A percentile compares a stretch with the other conserved stretches of the same genome.
Conservation (phyloP, 345 rosid species). For the Clausena lansium region DNA sequence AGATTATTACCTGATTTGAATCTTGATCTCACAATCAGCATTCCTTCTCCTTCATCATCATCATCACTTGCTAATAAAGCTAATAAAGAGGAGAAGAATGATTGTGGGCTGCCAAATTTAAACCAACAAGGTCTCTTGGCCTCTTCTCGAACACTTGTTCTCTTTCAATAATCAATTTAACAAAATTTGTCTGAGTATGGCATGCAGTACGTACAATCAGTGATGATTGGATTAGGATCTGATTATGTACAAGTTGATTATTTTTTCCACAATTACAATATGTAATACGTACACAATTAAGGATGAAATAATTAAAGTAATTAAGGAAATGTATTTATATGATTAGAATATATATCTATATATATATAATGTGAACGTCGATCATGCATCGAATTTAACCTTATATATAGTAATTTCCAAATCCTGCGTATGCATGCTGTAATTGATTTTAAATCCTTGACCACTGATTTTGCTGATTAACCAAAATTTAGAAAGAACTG, state of each 20-base stretch:
- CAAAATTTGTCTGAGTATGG: too few relatives aligned
- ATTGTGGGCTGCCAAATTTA: neutral
- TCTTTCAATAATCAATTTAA: conserved; percentile 12
- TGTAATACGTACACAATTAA: neutral
- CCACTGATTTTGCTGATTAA: too few relatives aligned
- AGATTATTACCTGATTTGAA: conserved; percentile 45
- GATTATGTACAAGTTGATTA: neutral
- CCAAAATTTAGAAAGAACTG: too few relatives aligned
- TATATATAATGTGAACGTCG: too few relatives aligned
- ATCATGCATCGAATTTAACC: too few relatives aligned
- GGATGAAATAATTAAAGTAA: neutral
- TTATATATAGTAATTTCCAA: too few relatives aligned
- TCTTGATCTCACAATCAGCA: conserved; percentile 31
- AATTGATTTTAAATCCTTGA: too few relatives aligned
- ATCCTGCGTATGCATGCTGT: too few relatives aligned
- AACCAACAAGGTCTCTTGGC: neutral
- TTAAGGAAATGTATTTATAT: too few relatives aligned
- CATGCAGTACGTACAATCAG: too few relatives aligned
- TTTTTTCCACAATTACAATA: neutral
- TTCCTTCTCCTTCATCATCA: neutral
- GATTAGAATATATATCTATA: too few relatives aligned
- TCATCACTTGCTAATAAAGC: neutral
- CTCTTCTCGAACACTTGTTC: conserved; percentile 16
- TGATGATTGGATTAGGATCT: neutral
- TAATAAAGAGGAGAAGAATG: neutral